phyloP scores from a whole-genome alignment of 176 grass and related monocot species.

The Pontederia crassipes region DNA sequence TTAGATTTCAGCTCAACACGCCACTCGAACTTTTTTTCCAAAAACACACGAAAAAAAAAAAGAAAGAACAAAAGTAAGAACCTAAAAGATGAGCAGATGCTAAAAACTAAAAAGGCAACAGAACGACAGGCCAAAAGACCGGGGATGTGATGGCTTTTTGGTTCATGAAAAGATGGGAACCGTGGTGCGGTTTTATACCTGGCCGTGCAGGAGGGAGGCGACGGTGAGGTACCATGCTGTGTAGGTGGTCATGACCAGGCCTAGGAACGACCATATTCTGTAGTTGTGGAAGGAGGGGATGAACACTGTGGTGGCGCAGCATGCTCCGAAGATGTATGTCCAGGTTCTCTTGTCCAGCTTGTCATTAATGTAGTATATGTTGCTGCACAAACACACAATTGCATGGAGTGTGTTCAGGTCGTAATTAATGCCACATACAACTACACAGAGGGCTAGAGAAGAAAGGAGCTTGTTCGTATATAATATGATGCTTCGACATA shows the following conservation, averaged over 20 bases:
- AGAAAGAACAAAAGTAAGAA: neutral
- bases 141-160: no score
- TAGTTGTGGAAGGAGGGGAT: slow-evolving; percentile 99
- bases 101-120: no score
- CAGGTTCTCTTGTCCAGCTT: slow-evolving; percentile 96
- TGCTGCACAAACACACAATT: slow-evolving; percentile 33
- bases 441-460: no score
- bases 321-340: slow-evolving; percentile 98
- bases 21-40: neutral
- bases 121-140: no score
- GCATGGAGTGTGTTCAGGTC: slow-evolving; percentile 2
- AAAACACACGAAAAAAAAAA: neutral
- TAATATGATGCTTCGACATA: slow-evolving; percentile 5
- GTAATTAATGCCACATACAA: neutral
- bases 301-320: slow-evolving; percentile 98
- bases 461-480: no score
- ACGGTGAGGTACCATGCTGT: slow-evolving; percentile 96
- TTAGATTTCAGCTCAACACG: no score
- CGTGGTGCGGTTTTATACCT: slow-evolving; percentile 27
- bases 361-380: slow-evolving; percentile 99
- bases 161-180: no score
- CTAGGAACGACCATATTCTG: slow-evolving; percentile 94
- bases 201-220: slow-evolving; percentile 80
- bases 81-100: neutral
- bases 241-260: slow-evolving; percentile 98